Percentiles rank a stretch among this genome's conserved stretches.
phyloP scores from a whole-genome alignment of 441 rosid species.

The Jatropha podagrica region DNA sequence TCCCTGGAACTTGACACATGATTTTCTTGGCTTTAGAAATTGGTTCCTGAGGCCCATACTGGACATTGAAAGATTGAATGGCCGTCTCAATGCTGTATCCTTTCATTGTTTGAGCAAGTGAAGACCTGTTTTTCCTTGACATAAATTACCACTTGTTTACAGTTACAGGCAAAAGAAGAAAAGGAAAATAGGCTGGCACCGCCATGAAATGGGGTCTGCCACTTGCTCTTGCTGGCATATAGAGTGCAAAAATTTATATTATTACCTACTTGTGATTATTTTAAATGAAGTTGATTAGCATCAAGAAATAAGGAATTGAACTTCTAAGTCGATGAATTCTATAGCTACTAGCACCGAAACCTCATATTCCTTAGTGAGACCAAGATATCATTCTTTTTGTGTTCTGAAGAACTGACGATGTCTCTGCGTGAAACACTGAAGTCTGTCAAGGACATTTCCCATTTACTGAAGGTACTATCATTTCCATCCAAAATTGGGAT shows the following conservation, averaged over 20 bases:
- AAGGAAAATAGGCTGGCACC: not conserved
- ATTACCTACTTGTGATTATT: not conserved
- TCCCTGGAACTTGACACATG: slow-evolving; percentile 18
- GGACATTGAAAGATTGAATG: slow-evolving; percentile 71
- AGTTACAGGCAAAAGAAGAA: slow-evolving; percentile 10
- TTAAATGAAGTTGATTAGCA: slow-evolving; percentile 5
- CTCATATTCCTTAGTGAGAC: slow-evolving; percentile 44
- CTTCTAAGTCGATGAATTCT: slow-evolving; percentile 12
- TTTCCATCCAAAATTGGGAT: slow-evolving; percentile 11
- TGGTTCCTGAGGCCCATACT: slow-evolving; percentile 98
- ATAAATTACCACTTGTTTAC: slow-evolving; percentile 14
- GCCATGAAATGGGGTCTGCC: not conserved
- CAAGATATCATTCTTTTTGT: slow-evolving; percentile 84
- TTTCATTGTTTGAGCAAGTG: slow-evolving; percentile 25
- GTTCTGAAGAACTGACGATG: slow-evolving; percentile 74
- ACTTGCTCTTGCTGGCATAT: not conserved
- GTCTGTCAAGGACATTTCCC: slow-evolving; percentile 82
- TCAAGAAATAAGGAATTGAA: not conserved
- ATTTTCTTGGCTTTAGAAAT: slow-evolving; percentile 53
- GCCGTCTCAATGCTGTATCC: slow-evolving; percentile 96
- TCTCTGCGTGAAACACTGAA: slow-evolving; percentile 85
- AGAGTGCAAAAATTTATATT: not conserved
- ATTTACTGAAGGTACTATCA: slow-evolving; percentile 65
- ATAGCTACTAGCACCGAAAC: slow-evolving; percentile 15
- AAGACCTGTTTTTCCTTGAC: slow-evolving; percentile 18